Evolutionary conservation across 345 rosid genomes (phyloP).

Genomic region (Cardamine resedifolia): DNA sequence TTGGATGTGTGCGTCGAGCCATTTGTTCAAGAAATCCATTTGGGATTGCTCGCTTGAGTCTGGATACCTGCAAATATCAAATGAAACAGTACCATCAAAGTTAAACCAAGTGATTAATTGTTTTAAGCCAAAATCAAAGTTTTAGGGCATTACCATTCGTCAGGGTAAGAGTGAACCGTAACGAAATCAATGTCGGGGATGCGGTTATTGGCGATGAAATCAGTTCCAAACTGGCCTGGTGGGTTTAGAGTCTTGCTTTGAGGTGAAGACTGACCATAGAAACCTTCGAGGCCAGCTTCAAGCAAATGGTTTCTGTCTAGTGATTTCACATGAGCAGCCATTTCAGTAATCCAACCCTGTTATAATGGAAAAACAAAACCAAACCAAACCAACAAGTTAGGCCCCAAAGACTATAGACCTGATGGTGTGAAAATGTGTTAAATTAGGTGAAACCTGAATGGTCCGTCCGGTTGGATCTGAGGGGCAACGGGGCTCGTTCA

Average conservation of each 20-base stretch:
- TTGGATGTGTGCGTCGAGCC: conserved; percentile 72
- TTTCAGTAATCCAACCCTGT: conserved; percentile 85
- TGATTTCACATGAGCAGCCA: conserved; percentile 81
- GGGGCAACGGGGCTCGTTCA: conserved; percentile 94
- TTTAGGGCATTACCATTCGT: conserved; percentile 67
- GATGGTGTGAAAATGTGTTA: background rate
- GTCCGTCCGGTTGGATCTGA: conserved; percentile 81
- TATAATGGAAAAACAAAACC: background rate
- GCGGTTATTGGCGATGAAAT: conserved; percentile 77
- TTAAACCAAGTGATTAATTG: background rate
- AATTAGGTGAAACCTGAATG: conserved; percentile 62
- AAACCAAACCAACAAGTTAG: conserved; percentile 4
- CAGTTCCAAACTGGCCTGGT: conserved; percentile 68
- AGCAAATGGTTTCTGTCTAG: conserved; percentile 76
- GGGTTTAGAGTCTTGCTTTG: conserved; percentile 70
- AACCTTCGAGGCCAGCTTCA: conserved; percentile 87
- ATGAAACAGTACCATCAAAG: conserved; percentile 3
- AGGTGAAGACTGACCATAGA: conserved; percentile 77
- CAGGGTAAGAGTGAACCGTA: conserved; percentile 86
- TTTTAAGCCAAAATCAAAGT: background rate
- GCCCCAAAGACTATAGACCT: too few species aligned
- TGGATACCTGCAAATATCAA: conserved; percentile 50
- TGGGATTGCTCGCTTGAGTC: conserved; percentile 51
- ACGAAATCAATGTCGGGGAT: conserved; percentile 80
- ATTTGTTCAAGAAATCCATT: conserved; percentile 64